phyloP scores from a whole-genome alignment of 2,329 filamentous ascomycete genomes.

The Xylaria sp. region DNA sequence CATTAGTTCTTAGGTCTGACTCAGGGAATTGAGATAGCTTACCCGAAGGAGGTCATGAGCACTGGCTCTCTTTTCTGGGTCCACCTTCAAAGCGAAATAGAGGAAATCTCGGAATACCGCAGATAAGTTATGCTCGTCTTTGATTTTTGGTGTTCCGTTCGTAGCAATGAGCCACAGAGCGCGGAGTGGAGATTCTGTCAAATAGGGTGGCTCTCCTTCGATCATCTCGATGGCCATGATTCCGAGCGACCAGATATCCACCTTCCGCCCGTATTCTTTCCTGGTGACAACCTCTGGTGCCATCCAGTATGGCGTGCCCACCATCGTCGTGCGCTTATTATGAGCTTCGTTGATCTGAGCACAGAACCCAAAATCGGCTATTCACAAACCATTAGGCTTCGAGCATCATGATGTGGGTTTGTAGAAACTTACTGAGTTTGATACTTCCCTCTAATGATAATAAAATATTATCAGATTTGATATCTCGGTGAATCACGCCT shows the following conservation, averaged over 20 bases:
- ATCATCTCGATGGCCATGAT: constrained; percentile 99
- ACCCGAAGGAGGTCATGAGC: constrained; percentile 94
- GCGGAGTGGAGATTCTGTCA: constrained; percentile 92
- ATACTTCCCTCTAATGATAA: constrained; percentile 95
- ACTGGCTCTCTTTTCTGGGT: constrained; percentile 95
- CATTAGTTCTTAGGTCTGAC: neutral
- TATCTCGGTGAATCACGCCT: constrained; percentile 97
- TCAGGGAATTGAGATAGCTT: constrained; percentile 55
- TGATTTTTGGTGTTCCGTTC: constrained; percentile 93
- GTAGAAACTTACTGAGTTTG: constrained; percentile 82
- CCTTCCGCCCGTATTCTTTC: constrained; percentile 97
- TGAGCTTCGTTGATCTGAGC: constrained; percentile 97
- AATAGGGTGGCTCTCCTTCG: constrained; percentile 95
- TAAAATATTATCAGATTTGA: constrained; percentile 98
- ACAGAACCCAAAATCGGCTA: constrained; percentile 98
- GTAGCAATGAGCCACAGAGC: constrained; percentile 97
- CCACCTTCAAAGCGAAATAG: constrained; percentile 92
- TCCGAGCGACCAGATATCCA: constrained; percentile 97
- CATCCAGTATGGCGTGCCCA: constrained; percentile 99
- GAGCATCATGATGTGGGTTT: neutral
- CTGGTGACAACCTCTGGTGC: constrained; percentile 96
- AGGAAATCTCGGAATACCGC: constrained; percentile 90
- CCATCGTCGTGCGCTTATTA: constrained; percentile 98
- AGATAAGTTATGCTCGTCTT: constrained; percentile 87
- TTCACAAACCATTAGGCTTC: constrained; percentile 34